Base-by-base conservation (phyloP, 371 early-diverging fungal species). In the Funneliformis caledonium region DNA sequence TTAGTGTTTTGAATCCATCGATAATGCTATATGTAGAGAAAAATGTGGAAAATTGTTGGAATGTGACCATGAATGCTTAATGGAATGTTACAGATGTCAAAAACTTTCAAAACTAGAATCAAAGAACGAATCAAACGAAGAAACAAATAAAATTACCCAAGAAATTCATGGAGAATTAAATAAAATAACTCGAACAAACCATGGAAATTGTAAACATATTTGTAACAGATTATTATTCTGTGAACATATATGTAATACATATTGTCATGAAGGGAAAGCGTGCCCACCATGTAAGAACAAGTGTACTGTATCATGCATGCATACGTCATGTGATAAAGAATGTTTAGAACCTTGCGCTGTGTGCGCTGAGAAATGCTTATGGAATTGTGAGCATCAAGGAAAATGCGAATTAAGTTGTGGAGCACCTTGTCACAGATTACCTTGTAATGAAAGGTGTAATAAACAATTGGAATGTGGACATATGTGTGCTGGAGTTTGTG, bases 371-470 rank as follows among this genome's bases (percentile, higher is more conserved):
- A 52, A 45, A 0, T 91, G 91, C 64, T 50, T 52, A 0, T 89
- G 90, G 90, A 8, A 42, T 0, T 91, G 91, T 56, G 33, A 79
- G 4, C 91, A 91, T 70, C 10, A 68, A 14, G 88, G 86, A 0
- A 11, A 0, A 26, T 69, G 69, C 19, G 22, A 45, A 7, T 37
- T 69, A 10, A 5, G n/a, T 26, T 69, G 69, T 45, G 91, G 90
- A 19, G 88, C 84, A 2, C 91, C 91, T 0, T 91, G 91, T 42
- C 78, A 80, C 12, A 85, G 88, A 19, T 82, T 89, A 16, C 91
- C 91, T 0, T 91, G 91, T 62, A 85, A 88, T 78, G 11, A 73
- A 59, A 82, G 89, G 6, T 91, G 91, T 76, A 80, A 76, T 4
- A 84, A 84, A 65, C 6, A 7, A 45, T 80, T 91, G 0, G 2